Evolutionary conservation across 192 early-diverging fungal genomes (phyloP).

Genomic region (Coemansia sp.): DNA sequence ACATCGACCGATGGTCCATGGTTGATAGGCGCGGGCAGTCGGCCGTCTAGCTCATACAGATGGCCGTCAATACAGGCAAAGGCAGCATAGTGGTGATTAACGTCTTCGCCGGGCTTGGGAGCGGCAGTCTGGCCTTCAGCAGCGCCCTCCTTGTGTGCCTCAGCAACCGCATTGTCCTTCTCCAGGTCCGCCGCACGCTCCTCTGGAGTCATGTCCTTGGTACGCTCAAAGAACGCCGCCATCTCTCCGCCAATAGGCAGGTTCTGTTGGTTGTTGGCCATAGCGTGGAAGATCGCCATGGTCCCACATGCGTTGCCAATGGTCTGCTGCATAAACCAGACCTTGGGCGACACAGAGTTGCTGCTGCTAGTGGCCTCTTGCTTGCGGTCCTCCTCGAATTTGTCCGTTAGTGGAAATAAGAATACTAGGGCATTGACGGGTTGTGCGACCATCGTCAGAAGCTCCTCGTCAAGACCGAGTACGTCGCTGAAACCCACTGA

Average conservation of each 20-base stretch:
- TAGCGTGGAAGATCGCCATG: slow-evolving; percentile 89
- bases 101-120: slow-evolving; percentile 72
- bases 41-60: slow-evolving; percentile 90
- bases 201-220: slow-evolving; percentile 64
- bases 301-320: slow-evolving; percentile 95
- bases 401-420: slow-evolving; percentile 81
- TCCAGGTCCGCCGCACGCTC: slow-evolving; percentile 80
- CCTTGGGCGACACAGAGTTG: slow-evolving; percentile 37
- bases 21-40: slow-evolving; percentile 80
- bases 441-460: slow-evolving; percentile 78
- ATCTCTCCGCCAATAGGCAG: slow-evolving; percentile 59
- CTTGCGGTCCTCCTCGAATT: slow-evolving; percentile 63
- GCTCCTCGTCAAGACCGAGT: slow-evolving; percentile 82
- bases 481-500: slow-evolving; percentile 80
- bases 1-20: slow-evolving; percentile 72
- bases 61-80: slow-evolving; percentile 78
- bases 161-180: slow-evolving; percentile 59
- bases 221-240: slow-evolving; percentile 67
- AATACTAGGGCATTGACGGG: slow-evolving; percentile 86
- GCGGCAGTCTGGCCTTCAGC: slow-evolving; percentile 70
- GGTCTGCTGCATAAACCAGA: slow-evolving; percentile 86
- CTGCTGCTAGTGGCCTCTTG: slow-evolving; percentile 55
- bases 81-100: slow-evolving; percentile 87
- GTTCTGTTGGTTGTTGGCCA: slow-evolving; percentile 73
- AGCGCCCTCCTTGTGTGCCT: slow-evolving; percentile 62